Evolutionary conservation across 371 early-diverging fungal genomes (phyloP), one percentile per base, ranked within the genome.

Genomic region (Mucor indicus): DNA sequence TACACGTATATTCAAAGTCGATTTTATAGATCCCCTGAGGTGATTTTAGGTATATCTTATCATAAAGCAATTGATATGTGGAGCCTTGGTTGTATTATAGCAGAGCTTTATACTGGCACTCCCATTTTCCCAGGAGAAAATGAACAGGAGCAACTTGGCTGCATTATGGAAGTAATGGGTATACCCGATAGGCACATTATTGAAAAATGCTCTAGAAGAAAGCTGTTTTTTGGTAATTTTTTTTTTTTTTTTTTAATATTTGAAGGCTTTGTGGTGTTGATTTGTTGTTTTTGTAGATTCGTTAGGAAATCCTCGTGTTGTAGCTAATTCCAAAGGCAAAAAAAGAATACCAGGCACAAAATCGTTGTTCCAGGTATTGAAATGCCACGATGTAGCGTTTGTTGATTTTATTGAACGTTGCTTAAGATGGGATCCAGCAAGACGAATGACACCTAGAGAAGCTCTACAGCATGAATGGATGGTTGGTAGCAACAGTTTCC

Each of bases 81-180:
- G 99, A 89, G 90, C 44, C 67, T 98, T 17, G 99, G 99, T 0
- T 99, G 99, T 69, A 98, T 99, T 31, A 74, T 97, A 8, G 93
- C 89, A 23, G 99, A 99, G 59, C 77, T 99, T 21, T 78, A 87
- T 43, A 87, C 89, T 1, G 92, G 91, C 7, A 41, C 50, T 50
- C 98, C 97, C 12, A 67, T 98, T 31, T 97, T 98, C 60, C 96
- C 98, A 6, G 98, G 96, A 10, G 93, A 93, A 62, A 90, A 93
- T 58, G 97, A 98, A 64, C 85, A 84, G 46, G 96, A 98, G 56
- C 95, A 96, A 63, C 63, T 95, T 38, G 72, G 82, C 4, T 91
- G 93, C 68, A 92, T 96, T 40, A 90, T 95, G 86, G 95, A 96
- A 57, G 65, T 90, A 20, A 79, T 85, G 44, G 95, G 95, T 2